These are phyloP conservation scores for Blastobotrys aristatus DNA, from an alignment of 1,139 yeast genomes.

Conservation along the genomic window DNA sequence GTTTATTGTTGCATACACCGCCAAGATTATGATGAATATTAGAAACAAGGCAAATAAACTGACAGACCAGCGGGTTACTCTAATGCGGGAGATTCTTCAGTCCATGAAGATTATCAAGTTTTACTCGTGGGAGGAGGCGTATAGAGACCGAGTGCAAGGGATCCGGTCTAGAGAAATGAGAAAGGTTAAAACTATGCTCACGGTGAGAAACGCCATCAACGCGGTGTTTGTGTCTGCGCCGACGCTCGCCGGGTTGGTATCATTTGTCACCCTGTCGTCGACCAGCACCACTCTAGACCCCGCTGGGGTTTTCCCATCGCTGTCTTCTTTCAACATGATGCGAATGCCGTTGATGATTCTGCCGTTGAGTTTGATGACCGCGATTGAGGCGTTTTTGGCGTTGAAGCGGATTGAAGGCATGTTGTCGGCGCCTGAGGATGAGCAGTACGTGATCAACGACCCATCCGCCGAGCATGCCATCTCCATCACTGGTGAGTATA, in stretches of 20 bases:
- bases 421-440: slow-evolving; percentile 42
- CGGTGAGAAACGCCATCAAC: slow-evolving; percentile 49
- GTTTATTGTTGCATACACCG: slow-evolving; percentile 29
- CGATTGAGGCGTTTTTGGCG: slow-evolving; percentile 67
- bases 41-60: slow-evolving; percentile 43
- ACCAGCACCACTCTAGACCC: slow-evolving; percentile 52
- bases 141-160: slow-evolving; percentile 42
- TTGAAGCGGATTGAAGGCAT: slow-evolving; percentile 53
- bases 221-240: slow-evolving; percentile 60
- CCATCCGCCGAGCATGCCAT: slow-evolving; percentile 37
- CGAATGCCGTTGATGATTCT: slow-evolving; percentile 66
- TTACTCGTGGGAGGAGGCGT: slow-evolving; percentile 71
- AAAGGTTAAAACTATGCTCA: slow-evolving; percentile 31
- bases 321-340: slow-evolving; percentile 66
- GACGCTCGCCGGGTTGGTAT: slow-evolving; percentile 60
- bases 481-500: slow-evolving; percentile 51
- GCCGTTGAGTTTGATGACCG: slow-evolving; percentile 59
- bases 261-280: slow-evolving; percentile 69
- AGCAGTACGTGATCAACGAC: slow-evolving; percentile 32
- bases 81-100: slow-evolving; percentile 59
- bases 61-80: slow-evolving; percentile 56
- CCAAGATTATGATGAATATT: slow-evolving; percentile 40
- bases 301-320: slow-evolving; percentile 73
- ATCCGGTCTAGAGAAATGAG: slow-evolving; percentile 44
- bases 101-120: slow-evolving; percentile 65